phyloP scores from a whole-genome alignment of 495 filamentous ascomycete genomes.

The Neurospora sp. region DNA sequence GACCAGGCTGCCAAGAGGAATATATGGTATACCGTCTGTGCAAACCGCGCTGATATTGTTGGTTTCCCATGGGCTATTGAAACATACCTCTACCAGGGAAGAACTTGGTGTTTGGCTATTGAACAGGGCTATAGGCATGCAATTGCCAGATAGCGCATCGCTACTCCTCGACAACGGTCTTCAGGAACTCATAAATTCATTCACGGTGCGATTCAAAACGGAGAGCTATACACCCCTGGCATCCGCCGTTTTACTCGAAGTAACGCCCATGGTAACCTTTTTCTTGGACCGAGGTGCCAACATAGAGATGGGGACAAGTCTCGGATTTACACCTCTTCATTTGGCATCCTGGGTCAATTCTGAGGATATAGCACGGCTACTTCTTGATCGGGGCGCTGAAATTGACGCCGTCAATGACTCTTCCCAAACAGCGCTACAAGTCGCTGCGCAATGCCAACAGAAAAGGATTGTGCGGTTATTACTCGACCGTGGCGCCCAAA shows the following conservation, averaged over 20 bases:
- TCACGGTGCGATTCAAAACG: too few species aligned
- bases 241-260: rapidly evolving
- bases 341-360: not conserved
- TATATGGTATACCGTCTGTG: too few species aligned
- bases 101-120: not conserved
- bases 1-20: too few species aligned
- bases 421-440: not conserved
- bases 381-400: not conserved
- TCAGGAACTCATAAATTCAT: not conserved
- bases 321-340: not conserved
- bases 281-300: not conserved
- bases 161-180: not conserved
- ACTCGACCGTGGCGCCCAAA: not conserved
- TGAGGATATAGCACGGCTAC: not conserved
- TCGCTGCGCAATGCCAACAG: not conserved
- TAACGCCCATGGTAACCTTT: not conserved
- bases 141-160: not conserved
- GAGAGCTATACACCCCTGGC: not conserved
- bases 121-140: not conserved
- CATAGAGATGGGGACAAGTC: not conserved
- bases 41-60: not conserved
- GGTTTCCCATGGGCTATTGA: not conserved
- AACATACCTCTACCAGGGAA: not conserved
- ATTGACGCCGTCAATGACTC: not conserved
- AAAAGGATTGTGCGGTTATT: not conserved